Conservation (phyloP, 1,139 yeast species). For the Pichia sp. region DNA sequence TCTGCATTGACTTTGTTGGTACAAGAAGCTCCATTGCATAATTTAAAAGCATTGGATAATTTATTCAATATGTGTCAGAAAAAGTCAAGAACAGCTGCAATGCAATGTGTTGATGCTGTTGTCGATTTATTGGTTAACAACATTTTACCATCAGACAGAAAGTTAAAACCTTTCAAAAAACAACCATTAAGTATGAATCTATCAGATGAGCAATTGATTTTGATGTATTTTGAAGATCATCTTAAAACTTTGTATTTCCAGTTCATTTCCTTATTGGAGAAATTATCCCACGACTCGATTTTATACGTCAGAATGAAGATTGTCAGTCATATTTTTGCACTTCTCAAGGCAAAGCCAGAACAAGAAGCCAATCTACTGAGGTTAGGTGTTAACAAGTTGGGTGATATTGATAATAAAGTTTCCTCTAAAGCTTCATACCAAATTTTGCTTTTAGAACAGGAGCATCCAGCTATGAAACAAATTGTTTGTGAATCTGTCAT, state of each 20-base stretch:
- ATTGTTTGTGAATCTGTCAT: conserved; percentile 72
- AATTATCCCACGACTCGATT: conserved; percentile 83
- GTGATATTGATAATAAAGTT: conserved; percentile 87
- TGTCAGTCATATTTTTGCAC: conserved; percentile 68
- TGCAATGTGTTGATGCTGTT: conserved; percentile 83
- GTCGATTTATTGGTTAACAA: conserved; percentile 78
- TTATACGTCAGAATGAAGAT: conserved; percentile 79
- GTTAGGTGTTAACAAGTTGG: conserved; percentile 86
- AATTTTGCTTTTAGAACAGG: conserved; percentile 73
- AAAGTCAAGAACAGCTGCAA: conserved; percentile 88
- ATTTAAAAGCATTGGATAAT: conserved; percentile 74
- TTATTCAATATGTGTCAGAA: conserved; percentile 74
- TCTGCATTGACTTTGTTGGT: conserved; percentile 87
- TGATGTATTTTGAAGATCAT: conserved; percentile 85
- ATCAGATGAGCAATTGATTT: conserved; percentile 49
- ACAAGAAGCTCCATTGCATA: conserved; percentile 93
- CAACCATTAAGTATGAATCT: conserved; percentile 50
- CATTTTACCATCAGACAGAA: conserved; percentile 70
- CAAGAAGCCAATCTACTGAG: conserved; percentile 89
- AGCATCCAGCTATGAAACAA: conserved; percentile 93
- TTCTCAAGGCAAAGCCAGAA: conserved; percentile 83
- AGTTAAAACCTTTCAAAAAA: conserved; percentile 70
- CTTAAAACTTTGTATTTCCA: conserved; percentile 69
- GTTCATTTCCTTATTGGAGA: conserved; percentile 63
- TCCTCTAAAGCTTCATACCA: conserved; percentile 83